Base-by-base conservation (phyloP, 352 stramenopile genomes). In the Achlya hypogyna region DNA sequence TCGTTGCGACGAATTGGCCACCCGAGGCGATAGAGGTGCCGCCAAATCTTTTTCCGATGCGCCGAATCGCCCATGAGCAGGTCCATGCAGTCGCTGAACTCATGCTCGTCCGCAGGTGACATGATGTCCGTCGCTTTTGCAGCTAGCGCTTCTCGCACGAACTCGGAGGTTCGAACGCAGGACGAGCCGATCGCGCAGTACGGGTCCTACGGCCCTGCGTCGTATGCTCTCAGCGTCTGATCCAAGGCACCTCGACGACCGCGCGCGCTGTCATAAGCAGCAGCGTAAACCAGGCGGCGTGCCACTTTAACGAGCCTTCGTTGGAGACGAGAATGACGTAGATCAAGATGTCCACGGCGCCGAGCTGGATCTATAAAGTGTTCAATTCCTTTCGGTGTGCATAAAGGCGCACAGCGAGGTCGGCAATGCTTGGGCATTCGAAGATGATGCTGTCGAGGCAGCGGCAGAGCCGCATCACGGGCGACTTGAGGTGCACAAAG, bases 261-360 rank as follows among this genome's bases (percentile, higher is more conserved):
- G 63, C 66, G 35, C 84, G 77, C 10, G 25, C 49, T 20, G 49
- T 35, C 9, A 86, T 70, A 28, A 76, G 82, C 34, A 81, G 73
- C 31, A 88, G 72, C 18, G 75, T 77, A 23, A 81, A 77, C 8
- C 77, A 72, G 1, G 79, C 81, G 0, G 79, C 76, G 8, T 76
- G 72, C 81, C 83, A 89, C 70, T 88, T 89, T 10, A 90, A 70
- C 5, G 80, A 88, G 12, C 75, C 70, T 2, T 72, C 53, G 0
- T 76, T 80, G 38, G 87, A 74, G 18, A 77, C 59, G 22, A 86
- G 72, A 32, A 92, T 67, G 0, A 78, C 75, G 51, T 89, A 89
- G 6, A 82, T 69, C 18, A 90, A 64, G 18, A 79, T 74, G 23
- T 78, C 78, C 20, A 91, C 47, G 0, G 87, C 51, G 25, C 74